A percentile compares a stretch with the other conserved stretches of the same genome.
phyloP scores from a whole-genome alignment of 176 grass and related monocot species.

The barley (Hordeum vulgare) region MorexV3_pseudomolecules_assembly NC_058522.1:492465689-492466188 shows the following conservation, averaged over 20 bases:
- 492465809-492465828: slow-evolving; percentile 54
- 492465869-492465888: slow-evolving; percentile 40
- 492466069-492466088: slow-evolving; percentile 28
- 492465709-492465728: slow-evolving; percentile 9
- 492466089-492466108: not conserved
- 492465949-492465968: slow-evolving; percentile 29
- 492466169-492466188: slow-evolving; percentile 77
- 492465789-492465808: slow-evolving; percentile 34
- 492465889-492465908: slow-evolving; percentile 39
- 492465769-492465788: slow-evolving; percentile 33
- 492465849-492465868: slow-evolving; percentile 9
- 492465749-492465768: slow-evolving; percentile 20
- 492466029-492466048: slow-evolving; percentile 29
- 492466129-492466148: slow-evolving; percentile 27
- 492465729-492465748: slow-evolving; percentile 27
- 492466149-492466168: slow-evolving; percentile 59
- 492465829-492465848: slow-evolving; percentile 13
- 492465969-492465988: slow-evolving; percentile 39
- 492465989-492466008: slow-evolving; percentile 35
- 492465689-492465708: slow-evolving; percentile 26
- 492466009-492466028: slow-evolving; percentile 21
- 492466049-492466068: slow-evolving; percentile 20
- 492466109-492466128: slow-evolving; percentile 37
- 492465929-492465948: slow-evolving; percentile 18
- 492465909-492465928: slow-evolving; percentile 34